Base-by-base conservation (phyloP, 371 early-diverging fungal species). In the Mortierella sp. region DNA sequence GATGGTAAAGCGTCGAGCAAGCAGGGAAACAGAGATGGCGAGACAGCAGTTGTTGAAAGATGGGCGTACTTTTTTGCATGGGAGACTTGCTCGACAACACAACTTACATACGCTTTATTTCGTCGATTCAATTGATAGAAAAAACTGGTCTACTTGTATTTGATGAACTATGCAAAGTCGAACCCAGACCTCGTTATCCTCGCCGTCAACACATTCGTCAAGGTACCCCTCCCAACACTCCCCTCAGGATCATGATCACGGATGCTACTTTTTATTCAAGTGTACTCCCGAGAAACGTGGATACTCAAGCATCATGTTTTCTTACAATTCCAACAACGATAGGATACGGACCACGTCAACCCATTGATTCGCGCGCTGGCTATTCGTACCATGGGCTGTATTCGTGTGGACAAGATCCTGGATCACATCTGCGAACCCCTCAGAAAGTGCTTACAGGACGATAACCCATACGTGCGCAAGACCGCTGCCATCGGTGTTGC, bases 11-110 rank as follows among this genome's bases (percentile, higher is more conserved):
- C 97, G 97, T 43, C 97, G 98, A 79, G 98, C 98, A 4, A 90
- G 97, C 39, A 97, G 97, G 90, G 96, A 97, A 89, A 98, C 97
- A 98, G 98, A 98, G 86, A 98, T 98, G 4, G 98, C 97, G 71
- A 98, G 97, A 85, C 84, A 98, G 64, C 97, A 97, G 83, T 92
- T 93, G 98, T 97, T 47, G 95, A 96, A 98, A n/a, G n/a, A n/a
- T n/a, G 14, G 87, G 96, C 68, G 95, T 97, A 43, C 96, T 98
- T 77, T 90, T 97, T 68, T 98, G 6, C 97, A n/a, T n/a, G n/a
- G n/a, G n/a, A n/a, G n/a, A n/a, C n/a, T n/a, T n/a, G n/a, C n/a
- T n/a, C n/a, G n/a, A n/a, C n/a, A n/a, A n/a, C n/a, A n/a, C n/a
- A n/a, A n/a, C n/a, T n/a, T n/a, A n/a, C n/a, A n/a, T n/a, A n/a